A percentile compares a stretch with the other conserved stretches of the same genome.
phyloP scores from a whole-genome alignment of 495 filamentous ascomycete genomes.

The Podospora pseudoanserina region DNA sequence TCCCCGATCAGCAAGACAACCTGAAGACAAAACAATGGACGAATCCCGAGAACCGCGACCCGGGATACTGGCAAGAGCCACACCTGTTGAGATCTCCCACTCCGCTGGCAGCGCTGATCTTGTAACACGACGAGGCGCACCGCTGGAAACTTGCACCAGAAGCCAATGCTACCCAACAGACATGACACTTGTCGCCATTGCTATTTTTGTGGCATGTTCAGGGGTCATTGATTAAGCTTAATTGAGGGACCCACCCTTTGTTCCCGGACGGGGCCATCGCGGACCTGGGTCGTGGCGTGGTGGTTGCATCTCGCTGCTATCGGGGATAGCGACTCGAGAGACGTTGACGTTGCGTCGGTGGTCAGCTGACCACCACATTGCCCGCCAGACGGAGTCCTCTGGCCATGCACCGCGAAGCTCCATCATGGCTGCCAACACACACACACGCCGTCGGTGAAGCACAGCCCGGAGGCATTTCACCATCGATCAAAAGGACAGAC shows the following conservation, averaged over 20 bases:
- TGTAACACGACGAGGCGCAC: conserved; percentile 3
- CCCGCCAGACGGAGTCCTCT: neutral
- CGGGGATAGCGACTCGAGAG: conserved; percentile 15
- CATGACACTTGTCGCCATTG: conserved; percentile 21
- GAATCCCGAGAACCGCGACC: conserved; percentile 8
- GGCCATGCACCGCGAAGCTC: neutral
- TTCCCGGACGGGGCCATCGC: conserved; percentile 18
- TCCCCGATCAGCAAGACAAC: neutral
- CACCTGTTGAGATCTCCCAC: neutral
- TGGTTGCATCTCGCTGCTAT: conserved; percentile 16
- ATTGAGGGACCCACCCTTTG: conserved; percentile 25
- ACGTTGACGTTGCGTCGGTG: neutral
- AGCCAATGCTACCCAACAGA: conserved; percentile 4
- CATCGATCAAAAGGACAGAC: neutral
- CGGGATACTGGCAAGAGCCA: conserved; percentile 8
- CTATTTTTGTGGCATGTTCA: conserved; percentile 38
- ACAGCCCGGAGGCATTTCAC: neutral
- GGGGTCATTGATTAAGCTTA: conserved; percentile 42
- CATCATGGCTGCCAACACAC: neutral
- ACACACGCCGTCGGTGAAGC: neutral
- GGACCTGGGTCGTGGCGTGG: conserved; percentile 21
- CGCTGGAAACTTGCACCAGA: conserved; percentile 4
- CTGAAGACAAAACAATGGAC: neutral
- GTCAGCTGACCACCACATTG: conserved; percentile 22
- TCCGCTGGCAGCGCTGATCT: conserved; percentile 6